Evolutionary conservation across 306 rosid species (phyloP).

Genomic region (Quercus aquifolioides): DNA sequence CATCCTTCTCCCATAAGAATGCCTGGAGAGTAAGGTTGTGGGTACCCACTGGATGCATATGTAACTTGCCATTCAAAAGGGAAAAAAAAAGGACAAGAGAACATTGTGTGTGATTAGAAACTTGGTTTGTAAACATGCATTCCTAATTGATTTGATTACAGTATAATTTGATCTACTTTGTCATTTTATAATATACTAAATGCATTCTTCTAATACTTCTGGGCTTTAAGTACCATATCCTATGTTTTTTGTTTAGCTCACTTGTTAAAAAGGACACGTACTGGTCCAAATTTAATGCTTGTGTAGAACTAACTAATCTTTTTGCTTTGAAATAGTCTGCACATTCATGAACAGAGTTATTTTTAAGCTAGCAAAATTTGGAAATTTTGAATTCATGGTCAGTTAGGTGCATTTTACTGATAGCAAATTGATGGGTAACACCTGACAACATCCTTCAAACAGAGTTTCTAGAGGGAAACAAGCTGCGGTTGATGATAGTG

Average conservation of each 20-base stretch:
- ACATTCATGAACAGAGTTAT: neutral
- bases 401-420: constrained; percentile 10
- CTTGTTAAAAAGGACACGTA: neutral
- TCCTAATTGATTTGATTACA: neutral
- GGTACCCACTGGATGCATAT: no score
- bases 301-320: neutral
- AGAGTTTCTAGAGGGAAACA: constrained; percentile 60
- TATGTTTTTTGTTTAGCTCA: neutral
- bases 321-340: neutral
- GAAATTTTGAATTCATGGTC: constrained; percentile 4
- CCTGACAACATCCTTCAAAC: constrained; percentile 19
- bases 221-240: no score
- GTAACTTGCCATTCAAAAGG: no score
- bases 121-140: neutral
- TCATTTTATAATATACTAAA: no score
- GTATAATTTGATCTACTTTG: no score
- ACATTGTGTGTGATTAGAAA: neutral
- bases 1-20: no score
- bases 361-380: neutral
- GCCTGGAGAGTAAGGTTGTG: no score
- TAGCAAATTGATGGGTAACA: constrained; percentile 7
- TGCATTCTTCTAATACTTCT: no score
- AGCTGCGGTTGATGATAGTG: constrained; percentile 27
- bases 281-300: neutral
- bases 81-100: neutral